Conservation (phyloP, 1,139 yeast genomes). For the Sugiyamaella pinicola region DNA sequence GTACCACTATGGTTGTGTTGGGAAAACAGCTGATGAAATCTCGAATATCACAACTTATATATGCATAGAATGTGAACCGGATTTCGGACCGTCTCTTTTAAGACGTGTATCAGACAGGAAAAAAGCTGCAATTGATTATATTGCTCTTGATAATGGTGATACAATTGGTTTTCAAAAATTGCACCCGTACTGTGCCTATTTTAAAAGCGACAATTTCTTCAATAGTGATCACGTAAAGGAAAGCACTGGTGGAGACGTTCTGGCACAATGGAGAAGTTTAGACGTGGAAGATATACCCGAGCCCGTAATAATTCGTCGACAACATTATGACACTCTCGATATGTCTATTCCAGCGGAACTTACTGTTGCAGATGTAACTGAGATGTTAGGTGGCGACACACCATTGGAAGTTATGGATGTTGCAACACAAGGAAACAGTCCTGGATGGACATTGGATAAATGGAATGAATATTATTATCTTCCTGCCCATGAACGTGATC, state of each 20-base stretch:
- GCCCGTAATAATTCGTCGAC: slow-evolving; percentile 46
- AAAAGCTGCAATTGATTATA: slow-evolving; percentile 64
- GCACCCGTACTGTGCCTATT: slow-evolving; percentile 29
- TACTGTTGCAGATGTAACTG: slow-evolving; percentile 60
- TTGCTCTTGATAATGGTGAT: slow-evolving; percentile 78
- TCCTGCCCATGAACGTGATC: slow-evolving; percentile 53
- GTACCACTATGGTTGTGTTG: slow-evolving; percentile 61
- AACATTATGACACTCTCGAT: slow-evolving; percentile 43
- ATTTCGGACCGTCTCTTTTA: slow-evolving; percentile 56
- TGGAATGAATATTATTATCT: slow-evolving; percentile 76
- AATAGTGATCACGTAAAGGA: slow-evolving; percentile 11
- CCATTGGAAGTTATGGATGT: slow-evolving; percentile 89
- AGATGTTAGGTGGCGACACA: slow-evolving; percentile 61
- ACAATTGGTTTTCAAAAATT: slow-evolving; percentile 46
- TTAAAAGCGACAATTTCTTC: slow-evolving; percentile 28
- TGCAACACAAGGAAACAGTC: slow-evolving; percentile 64
- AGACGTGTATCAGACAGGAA: slow-evolving; percentile 61
- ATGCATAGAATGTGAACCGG: slow-evolving; percentile 52
- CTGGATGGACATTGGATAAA: slow-evolving; percentile 67
- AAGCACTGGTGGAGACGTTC: not conserved
- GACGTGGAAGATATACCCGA: slow-evolving; percentile 30
- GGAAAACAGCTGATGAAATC: slow-evolving; percentile 45
- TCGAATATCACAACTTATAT: slow-evolving; percentile 54
- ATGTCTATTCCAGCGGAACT: slow-evolving; percentile 50
- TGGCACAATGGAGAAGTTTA: slow-evolving; percentile 9